These are phyloP conservation scores for Metarhizium rileyi DNA, from an alignment of 2,329 filamentous ascomycete species.

Conservation along the genomic window DNA sequence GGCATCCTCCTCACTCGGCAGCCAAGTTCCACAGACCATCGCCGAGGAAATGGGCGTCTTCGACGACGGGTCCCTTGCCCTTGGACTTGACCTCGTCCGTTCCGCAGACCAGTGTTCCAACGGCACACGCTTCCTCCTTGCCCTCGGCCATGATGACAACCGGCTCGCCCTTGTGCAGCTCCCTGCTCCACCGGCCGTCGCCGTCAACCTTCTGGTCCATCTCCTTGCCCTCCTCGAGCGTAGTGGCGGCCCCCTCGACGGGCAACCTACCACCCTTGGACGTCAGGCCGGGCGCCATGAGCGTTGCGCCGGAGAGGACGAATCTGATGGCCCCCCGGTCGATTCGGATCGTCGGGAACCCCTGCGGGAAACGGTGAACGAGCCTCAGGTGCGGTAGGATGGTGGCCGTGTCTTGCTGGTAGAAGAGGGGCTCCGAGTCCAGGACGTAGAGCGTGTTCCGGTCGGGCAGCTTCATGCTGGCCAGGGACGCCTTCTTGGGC, in stretches of 20 bases:
- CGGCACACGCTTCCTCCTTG: conserved; percentile 82
- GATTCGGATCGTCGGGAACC: conserved; percentile 77
- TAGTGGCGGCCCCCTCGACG: conserved; percentile 28
- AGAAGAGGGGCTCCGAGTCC: conserved; percentile 73
- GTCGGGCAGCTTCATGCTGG: conserved; percentile 88
- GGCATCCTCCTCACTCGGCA: conserved; percentile 31
- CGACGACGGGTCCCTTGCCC: conserved; percentile 88
- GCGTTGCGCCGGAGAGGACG: conserved; percentile 81
- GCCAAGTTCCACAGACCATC: conserved; percentile 81
- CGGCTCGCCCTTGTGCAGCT: conserved; percentile 69
- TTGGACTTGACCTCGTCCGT: conserved; percentile 90
- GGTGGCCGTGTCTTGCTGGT: conserved; percentile 68
- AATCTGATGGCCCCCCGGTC: conserved; percentile 96
- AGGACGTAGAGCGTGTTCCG: conserved; percentile 82
- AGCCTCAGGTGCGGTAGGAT: conserved; percentile 82
- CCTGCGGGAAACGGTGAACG: conserved; percentile 80
- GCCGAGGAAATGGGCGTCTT: conserved; percentile 86
- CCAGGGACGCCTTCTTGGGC: conserved; percentile 86
- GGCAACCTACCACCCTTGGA: conserved; percentile 74
- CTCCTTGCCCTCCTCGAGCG: conserved; percentile 30
- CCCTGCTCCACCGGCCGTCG: conserved; percentile 50
- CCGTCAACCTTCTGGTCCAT: conserved; percentile 32
- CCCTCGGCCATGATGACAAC: conserved; percentile 89
- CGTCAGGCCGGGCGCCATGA: conserved; percentile 94
- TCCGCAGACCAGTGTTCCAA: conserved; percentile 73